Evolutionary conservation across 1,284 basidiomycete species (phyloP).

Genomic region (Chalciporus sp.): DNA sequence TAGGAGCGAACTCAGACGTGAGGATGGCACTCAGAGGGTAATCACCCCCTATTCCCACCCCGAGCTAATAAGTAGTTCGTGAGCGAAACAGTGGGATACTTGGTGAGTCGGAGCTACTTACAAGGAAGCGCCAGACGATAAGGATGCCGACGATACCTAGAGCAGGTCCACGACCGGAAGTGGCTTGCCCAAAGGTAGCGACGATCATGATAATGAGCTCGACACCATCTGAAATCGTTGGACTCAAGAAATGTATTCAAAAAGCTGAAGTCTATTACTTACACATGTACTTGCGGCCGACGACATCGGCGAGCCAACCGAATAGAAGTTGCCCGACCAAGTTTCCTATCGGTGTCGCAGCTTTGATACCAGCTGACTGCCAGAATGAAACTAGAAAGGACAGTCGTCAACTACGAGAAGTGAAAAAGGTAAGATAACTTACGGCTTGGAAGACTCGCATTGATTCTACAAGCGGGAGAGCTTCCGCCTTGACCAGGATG

Average conservation of each 20-base stretch:
- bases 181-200: conserved; percentile 49
- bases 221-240: conserved; percentile 49
- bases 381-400: conserved; percentile 31
- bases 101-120: conserved; percentile 25
- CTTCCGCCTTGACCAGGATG: no score
- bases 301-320: conserved; percentile 56
- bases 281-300: conserved; percentile 53
- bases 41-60: conserved; percentile 61
- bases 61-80: conserved; percentile 38
- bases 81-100: conserved; percentile 2
- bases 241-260: not conserved
- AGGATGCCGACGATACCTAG: conserved; percentile 58
- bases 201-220: conserved; percentile 61
- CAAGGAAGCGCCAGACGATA: conserved; percentile 56
- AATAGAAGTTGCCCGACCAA: conserved; percentile 56
- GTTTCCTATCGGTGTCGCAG: conserved; percentile 68
- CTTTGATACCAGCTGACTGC: conserved; percentile 78
- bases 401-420: no score
- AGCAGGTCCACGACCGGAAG: conserved; percentile 54
- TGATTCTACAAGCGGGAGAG: no score
- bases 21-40: conserved; percentile 54
- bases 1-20: conserved; percentile 64
- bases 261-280: not conserved
- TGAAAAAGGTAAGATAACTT: no score
- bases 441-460: no score